Conservation (phyloP, 129 eudicot genomes). For the Rutidosis leptorrhynchoides region DNA sequence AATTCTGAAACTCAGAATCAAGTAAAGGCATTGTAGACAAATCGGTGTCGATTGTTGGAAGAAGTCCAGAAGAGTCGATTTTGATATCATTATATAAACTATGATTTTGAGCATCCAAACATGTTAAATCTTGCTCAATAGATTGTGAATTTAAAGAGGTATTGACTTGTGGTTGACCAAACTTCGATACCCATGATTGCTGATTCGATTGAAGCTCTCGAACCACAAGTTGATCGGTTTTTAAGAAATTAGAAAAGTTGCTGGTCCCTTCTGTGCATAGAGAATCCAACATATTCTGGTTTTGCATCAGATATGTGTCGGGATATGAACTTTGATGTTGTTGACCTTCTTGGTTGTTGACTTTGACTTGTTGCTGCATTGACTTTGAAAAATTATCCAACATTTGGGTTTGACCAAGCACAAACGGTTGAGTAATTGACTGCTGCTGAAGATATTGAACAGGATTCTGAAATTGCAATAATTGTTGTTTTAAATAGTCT, state of each 20-base stretch:
- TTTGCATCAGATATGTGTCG: conserved; percentile 52
- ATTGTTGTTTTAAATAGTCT: conserved; percentile 58
- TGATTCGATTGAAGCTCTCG: conserved; percentile 54
- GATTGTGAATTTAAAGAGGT: conserved; percentile 47
- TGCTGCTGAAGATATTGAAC: conserved; percentile 68
- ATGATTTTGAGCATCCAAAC: conserved; percentile 70
- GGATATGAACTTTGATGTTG: conserved; percentile 41
- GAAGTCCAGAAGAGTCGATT: conserved; percentile 73
- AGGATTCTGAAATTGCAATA: conserved; percentile 81
- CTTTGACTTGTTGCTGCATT: conserved; percentile 41
- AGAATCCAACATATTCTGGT: conserved; percentile 56
- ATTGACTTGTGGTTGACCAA: conserved; percentile 49
- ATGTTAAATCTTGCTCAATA: conserved; percentile 52
- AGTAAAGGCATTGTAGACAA: conserved; percentile 62
- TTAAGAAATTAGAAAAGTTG: conserved; percentile 52
- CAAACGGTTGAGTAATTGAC: conserved; percentile 46
- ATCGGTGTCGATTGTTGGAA: conserved; percentile 58
- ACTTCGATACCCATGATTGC: conserved; percentile 66
- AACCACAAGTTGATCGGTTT: conserved; percentile 44
- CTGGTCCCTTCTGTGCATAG: conserved; percentile 53
- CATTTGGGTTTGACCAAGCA: conserved; percentile 61
- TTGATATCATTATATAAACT: conserved; percentile 48
- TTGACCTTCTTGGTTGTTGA: conserved; percentile 46
- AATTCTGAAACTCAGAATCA: conserved; percentile 58
- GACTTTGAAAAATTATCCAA: conserved; percentile 53